Evolutionary conservation across 1,284 basidiomycete species (phyloP), one percentile per base, ranked within the genome.

Genomic region (Fereydounia khargensis): DNA sequence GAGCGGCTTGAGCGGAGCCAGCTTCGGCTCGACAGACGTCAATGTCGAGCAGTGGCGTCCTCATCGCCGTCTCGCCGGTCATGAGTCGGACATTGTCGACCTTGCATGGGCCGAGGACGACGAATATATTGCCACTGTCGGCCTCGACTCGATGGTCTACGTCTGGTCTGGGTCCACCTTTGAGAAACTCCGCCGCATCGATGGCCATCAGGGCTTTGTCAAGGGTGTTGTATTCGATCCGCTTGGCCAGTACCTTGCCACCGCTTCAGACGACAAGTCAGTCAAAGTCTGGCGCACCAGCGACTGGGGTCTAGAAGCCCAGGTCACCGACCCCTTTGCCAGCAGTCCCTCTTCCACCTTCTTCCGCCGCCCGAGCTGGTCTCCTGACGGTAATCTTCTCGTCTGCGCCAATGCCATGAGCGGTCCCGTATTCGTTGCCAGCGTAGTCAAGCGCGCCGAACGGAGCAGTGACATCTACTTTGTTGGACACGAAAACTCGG

Each of bases 161-260:
- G 85, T 99, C 24, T 98, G 92, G 91, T 64, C 61, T 19, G 71
- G 70, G 33, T 27, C 52, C 47, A 59, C 41, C 14, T 75, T 75
- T 28, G 72, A 73, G n/a, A 33, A 57, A 13, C 75, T 97, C 36
- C 81, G 83, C 35, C 89, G 86, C 70, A 82, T 99, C 24, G 87
- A 89, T 48, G 84, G 85, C 42, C 95, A 98, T 74, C 85, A 89
- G 68, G 92, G 92, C 5, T 97, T 97, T 75, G 91, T 99, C 64
- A 98, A 99, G 77, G 95, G 95, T 42, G 89, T 99, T 38, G 91
- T 89, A 67, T 99, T 92, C 85, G 95, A 99, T 77, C 94, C 95
- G 1, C 88, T 94, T 4, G 94, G 94, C 35, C 88, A 96, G 77
- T 97, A 86, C 73, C 83, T 99, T 41, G 68, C 66, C 11, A 70